A percentile compares a stretch with the other conserved stretches of the same genome.
phyloP scores from a whole-genome alignment of 2,329 filamentous ascomycete genomes.

The Epichloe brachyelytri region DNA sequence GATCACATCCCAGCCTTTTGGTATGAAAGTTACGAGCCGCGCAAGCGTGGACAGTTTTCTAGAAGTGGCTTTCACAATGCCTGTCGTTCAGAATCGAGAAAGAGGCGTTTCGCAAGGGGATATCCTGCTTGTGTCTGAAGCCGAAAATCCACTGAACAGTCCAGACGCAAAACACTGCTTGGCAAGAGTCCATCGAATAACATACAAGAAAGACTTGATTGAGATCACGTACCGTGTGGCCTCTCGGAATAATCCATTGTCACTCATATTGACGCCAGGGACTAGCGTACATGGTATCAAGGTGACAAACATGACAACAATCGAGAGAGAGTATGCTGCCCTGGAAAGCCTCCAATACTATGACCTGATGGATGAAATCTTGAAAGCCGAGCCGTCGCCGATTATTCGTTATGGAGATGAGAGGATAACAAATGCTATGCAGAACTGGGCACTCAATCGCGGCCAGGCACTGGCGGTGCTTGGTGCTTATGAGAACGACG shows the following conservation, averaged over 20 bases:
- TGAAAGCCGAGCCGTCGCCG: conserved; percentile 79
- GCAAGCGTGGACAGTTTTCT: conserved; percentile 87
- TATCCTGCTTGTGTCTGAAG: conserved; percentile 72
- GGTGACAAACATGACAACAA: conserved; percentile 83
- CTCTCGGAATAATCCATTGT: conserved; percentile 48
- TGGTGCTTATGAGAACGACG: conserved; percentile 88
- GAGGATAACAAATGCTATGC: conserved; percentile 53
- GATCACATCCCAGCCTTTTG: conserved; percentile 64
- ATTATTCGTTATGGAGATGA: conserved; percentile 70
- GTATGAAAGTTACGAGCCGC: conserved; percentile 76
- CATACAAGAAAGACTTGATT: conserved; percentile 64
- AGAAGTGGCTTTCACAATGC: conserved; percentile 78
- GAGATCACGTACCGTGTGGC: conserved; percentile 82
- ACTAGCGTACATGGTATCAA: conserved; percentile 62
- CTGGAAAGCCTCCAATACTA: conserved; percentile 88
- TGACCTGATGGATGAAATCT: conserved; percentile 85
- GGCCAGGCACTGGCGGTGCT: conserved; percentile 87
- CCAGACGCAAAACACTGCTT: conserved; percentile 65
- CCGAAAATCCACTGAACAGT: conserved; percentile 54
- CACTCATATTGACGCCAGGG: conserved; percentile 53
- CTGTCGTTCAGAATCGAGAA: conserved; percentile 56
- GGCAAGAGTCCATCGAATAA: conserved; percentile 68
- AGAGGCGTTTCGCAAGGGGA: conserved; percentile 70
- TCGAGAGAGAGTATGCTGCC: conserved; percentile 91
- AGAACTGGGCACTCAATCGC: conserved; percentile 71